phyloP scores from a whole-genome alignment of 352 stramenopile genomes.

The Phytophthora cactorum region DNA sequence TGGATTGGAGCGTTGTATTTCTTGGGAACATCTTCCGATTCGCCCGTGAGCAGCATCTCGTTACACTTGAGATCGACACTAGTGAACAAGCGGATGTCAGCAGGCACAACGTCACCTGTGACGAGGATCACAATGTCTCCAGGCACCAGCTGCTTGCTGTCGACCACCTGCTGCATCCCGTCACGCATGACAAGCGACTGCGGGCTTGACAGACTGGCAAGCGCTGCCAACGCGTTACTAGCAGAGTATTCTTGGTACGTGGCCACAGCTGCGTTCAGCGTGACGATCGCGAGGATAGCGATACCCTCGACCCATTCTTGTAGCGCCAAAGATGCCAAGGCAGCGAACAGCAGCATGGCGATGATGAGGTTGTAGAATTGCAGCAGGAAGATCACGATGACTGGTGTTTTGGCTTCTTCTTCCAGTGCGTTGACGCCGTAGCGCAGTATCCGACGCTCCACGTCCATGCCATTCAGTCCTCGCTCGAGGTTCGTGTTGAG shows the following conservation, averaged over 20 bases:
- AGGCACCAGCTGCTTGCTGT: conserved; percentile 73
- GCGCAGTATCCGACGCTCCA: conserved; percentile 48
- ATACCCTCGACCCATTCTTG: conserved; percentile 76
- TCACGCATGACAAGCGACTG: conserved; percentile 74
- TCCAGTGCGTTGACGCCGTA: conserved; percentile 71
- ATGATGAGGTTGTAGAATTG: conserved; percentile 89
- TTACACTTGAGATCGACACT: conserved; percentile 91
- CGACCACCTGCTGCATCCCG: conserved; percentile 59
- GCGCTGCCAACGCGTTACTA: conserved; percentile 63
- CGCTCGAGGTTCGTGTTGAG: conserved; percentile 59
- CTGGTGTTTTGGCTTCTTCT: conserved; percentile 58
- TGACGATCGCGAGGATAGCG: conserved; percentile 71
- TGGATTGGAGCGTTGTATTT: conserved; percentile 53
- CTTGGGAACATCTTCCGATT: conserved; percentile 87
- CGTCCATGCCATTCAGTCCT: conserved; percentile 50
- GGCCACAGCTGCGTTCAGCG: conserved; percentile 64
- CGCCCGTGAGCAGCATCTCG: conserved; percentile 95
- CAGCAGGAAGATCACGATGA: conserved; percentile 72
- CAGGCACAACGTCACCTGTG: conserved; percentile 93
- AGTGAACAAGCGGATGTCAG: conserved; percentile 90
- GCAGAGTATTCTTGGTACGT: conserved; percentile 73
- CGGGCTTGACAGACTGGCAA: conserved; percentile 68
- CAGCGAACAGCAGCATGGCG: conserved; percentile 63
- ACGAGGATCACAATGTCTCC: conserved; percentile 91
- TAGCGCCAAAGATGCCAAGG: conserved; percentile 58